Evolutionary conservation across 768 basidiomycete genomes (phyloP), one percentile per base, ranked within the genome.

Genomic region (Boletus reticulatus): DNA sequence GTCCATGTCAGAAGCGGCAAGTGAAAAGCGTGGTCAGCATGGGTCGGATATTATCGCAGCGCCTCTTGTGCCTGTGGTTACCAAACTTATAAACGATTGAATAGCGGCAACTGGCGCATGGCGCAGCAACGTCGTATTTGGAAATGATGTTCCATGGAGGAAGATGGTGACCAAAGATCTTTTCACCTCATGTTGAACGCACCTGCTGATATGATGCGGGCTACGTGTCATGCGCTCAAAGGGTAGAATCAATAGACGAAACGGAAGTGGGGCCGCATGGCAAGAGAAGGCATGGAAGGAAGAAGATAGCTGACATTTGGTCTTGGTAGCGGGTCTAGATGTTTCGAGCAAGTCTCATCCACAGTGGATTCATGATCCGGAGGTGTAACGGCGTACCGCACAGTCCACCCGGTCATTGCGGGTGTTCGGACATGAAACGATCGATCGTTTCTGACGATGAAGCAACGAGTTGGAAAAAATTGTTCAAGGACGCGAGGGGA

Each of bases 341-440:
- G 56, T 50, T 47, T 32, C 31, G 11, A 48, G 43, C 32, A 60
- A 58, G 41, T 49, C 41, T 39, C 47, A 13, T 53, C 39, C 54
- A 51, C 48, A 47, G 47, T 50, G 61, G 36, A 38, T 43, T 48
- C 55, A 70, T 70, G 67, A 69, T 71, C 70, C 69, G 67, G 65
- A 62, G 52, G 62, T 48, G 56, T 58, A 56, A 60, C 66, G 62
- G 65, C 41, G 56, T 50, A 59, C 59, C 43, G 63, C 61, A 63
- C 57, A 48, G 49, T 49, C 27, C 54, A 61, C 56, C 67, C 69
- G 69, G 65, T 45, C 59, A 64, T 64, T 50, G 68, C 69, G 70
- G 69, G 47, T 45, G 34, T 65, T 61, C 69, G 71, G 69, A 73
- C 51, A 72, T 71, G 70, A 73, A 66, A 22, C 29, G 53, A 59